phyloP scores from a whole-genome alignment of 306 rosid species.

The Delonix regia region DNA sequence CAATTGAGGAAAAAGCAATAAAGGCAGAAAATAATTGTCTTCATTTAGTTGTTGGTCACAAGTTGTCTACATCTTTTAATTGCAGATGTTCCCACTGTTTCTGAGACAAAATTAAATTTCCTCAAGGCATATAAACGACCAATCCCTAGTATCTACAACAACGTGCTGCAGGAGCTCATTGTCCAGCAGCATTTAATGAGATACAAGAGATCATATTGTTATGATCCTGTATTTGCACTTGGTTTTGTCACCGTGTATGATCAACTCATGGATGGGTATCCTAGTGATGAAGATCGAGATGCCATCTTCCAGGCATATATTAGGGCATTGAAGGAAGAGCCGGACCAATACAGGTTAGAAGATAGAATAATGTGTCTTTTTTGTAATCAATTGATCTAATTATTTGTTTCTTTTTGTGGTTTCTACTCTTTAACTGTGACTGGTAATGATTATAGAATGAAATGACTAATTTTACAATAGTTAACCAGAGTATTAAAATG shows the following conservation, averaged over 20 bases:
- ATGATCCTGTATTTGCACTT: slow-evolving; percentile 92
- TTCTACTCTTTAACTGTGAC: not conserved
- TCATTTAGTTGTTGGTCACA: slow-evolving; percentile 32
- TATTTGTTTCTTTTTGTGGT: not conserved
- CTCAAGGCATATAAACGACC: slow-evolving; percentile 88
- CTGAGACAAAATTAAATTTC: slow-evolving; percentile 85
- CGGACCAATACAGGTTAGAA: slow-evolving; percentile 82
- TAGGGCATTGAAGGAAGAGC: slow-evolving; percentile 82
- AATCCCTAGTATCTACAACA: slow-evolving; percentile 89
- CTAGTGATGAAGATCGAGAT: slow-evolving; percentile 82
- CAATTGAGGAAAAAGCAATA: slow-evolving; percentile 1
- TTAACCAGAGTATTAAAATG: slow-evolving; percentile 1
- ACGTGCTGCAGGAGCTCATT: slow-evolving; percentile 89
- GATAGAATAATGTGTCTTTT: slow-evolving; percentile 35
- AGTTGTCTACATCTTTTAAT: slow-evolving; percentile 36
- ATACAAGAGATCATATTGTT: slow-evolving; percentile 83
- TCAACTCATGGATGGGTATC: slow-evolving; percentile 99
- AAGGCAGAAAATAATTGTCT: not conserved
- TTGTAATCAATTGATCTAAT: not conserved
- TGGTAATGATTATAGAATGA: not conserved
- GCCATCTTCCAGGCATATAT: slow-evolving; percentile 90
- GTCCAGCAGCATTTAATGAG: slow-evolving; percentile 95
- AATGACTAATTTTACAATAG: slow-evolving; percentile 11
- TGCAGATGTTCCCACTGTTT: slow-evolving; percentile 84
- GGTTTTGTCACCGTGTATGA: slow-evolving; percentile 93